A percentile compares a stretch with the other conserved stretches of the same genome.
phyloP scores from a whole-genome alignment of 2,329 filamentous ascomycete genomes.

The Neofusicoccum sp. region DNA sequence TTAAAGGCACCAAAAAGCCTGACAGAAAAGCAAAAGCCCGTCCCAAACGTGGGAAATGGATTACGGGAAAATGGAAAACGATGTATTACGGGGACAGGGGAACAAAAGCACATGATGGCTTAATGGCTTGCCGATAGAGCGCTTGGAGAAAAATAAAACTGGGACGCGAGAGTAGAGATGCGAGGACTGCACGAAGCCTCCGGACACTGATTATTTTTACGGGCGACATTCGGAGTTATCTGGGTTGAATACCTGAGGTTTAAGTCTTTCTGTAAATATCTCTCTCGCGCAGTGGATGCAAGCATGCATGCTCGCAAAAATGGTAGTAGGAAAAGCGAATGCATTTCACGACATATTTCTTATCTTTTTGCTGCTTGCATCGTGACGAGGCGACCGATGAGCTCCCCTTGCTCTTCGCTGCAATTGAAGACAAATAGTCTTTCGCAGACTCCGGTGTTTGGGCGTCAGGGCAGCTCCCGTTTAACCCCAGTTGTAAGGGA shows the following conservation, averaged over 20 bases:
- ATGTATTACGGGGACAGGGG: not conserved
- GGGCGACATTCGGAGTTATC: conserved; percentile 7
- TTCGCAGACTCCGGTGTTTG: too few relatives aligned
- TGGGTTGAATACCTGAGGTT: conserved; percentile 12
- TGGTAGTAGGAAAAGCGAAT: conserved; percentile 8
- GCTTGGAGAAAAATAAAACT: not conserved
- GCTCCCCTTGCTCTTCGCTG: not conserved
- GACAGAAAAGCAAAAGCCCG: not conserved
- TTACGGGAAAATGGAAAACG: not conserved
- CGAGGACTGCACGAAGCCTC: not conserved
- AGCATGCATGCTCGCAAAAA: not conserved
- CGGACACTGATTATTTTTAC: not conserved
- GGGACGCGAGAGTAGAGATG: not conserved
- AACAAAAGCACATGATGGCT: not conserved
- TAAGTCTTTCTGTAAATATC: conserved; percentile 3
- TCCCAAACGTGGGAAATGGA: not conserved
- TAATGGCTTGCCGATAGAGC: conserved; percentile 7
- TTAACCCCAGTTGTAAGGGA: too few relatives aligned
- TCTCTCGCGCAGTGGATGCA: not conserved
- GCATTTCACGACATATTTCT: not conserved
- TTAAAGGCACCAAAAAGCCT: conserved; percentile 2
- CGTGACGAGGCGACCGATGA: not conserved
- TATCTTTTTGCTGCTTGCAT: not conserved
- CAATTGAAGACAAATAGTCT: too few relatives aligned
- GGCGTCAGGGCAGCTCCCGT: too few relatives aligned